Conservation (phyloP, 1,139 yeast species). For the Entelexis paramagnoliae region DNA sequence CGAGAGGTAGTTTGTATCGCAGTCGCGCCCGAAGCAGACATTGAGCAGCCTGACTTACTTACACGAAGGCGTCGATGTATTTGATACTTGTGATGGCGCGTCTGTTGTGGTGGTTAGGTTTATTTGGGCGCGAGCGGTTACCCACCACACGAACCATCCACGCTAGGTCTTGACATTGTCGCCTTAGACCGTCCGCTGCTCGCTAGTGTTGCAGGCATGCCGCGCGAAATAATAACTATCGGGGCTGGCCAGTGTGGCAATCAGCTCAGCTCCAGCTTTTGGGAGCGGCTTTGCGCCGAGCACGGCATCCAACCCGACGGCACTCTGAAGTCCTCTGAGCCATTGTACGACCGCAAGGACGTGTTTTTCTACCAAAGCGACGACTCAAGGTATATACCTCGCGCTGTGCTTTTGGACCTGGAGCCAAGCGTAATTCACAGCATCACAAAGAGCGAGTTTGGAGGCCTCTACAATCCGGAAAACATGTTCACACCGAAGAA, state of each 20-base stretch:
- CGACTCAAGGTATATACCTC: slow-evolving; percentile 71
- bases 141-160: not conserved
- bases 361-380: slow-evolving; percentile 75
- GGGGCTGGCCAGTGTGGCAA: slow-evolving; percentile 92
- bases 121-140: not conserved
- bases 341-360: slow-evolving; percentile 62
- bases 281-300: slow-evolving; percentile 82
- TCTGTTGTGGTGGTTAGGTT: not conserved
- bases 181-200: not conserved
- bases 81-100: not conserved
- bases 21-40: too few relatives aligned
- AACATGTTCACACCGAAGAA: slow-evolving; percentile 68
- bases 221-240: slow-evolving; percentile 54
- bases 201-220: slow-evolving; percentile 20
- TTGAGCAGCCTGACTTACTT: too few relatives aligned
- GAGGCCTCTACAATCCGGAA: slow-evolving; percentile 73
- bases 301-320: slow-evolving; percentile 83
- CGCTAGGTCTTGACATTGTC: not conserved
- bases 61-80: too few relatives aligned
- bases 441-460: slow-evolving; percentile 42
- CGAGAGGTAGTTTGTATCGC: too few relatives aligned
- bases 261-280: slow-evolving; percentile 86
- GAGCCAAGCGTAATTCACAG: slow-evolving; percentile 84
- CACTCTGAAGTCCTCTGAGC: slow-evolving; percentile 28
- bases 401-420: slow-evolving; percentile 73